Evolutionary conservation across 768 basidiomycete genomes (phyloP).

Genomic region (Aureoboletus auriporus): DNA sequence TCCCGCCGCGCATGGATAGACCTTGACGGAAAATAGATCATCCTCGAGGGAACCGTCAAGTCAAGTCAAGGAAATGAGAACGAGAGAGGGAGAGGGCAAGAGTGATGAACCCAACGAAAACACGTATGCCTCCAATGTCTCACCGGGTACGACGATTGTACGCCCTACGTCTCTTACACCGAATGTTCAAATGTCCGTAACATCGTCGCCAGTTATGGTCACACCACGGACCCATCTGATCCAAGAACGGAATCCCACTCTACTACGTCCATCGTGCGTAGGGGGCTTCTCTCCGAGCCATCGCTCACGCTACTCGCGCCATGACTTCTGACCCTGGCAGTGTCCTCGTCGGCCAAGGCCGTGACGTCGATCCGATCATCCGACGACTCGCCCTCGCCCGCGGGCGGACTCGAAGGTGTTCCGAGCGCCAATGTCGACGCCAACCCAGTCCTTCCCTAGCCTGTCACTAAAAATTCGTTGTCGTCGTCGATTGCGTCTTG

Average conservation of each 20-base stretch:
- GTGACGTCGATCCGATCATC: constrained; percentile 58
- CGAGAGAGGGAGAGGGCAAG: too few relatives aligned
- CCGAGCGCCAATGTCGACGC: constrained; percentile 11
- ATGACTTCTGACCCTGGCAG: constrained; percentile 78
- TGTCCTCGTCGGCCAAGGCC: constrained; percentile 68
- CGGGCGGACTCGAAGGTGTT: constrained; percentile 21
- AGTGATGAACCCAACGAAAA: too few relatives aligned
- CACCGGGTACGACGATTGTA: too few relatives aligned
- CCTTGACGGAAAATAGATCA: too few relatives aligned
- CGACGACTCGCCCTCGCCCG: constrained; percentile 59
- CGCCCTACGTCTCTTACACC: too few relatives aligned
- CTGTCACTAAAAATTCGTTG: constrained; percentile 26
- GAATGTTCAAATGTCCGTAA: too few relatives aligned
- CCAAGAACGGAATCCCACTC: constrained; percentile 25
- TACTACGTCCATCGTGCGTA: constrained; percentile 31
- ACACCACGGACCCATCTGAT: constrained; percentile 19
- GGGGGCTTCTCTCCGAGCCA: constrained; percentile 68
- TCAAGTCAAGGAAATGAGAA: too few relatives aligned
- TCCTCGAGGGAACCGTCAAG: too few relatives aligned
- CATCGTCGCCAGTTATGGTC: constrained; percentile 19
- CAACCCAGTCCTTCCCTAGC: constrained; percentile 15
- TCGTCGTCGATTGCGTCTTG: too few relatives aligned
- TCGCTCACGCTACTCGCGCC: constrained; percentile 80
- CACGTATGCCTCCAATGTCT: too few relatives aligned
- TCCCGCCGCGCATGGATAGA: too few relatives aligned